Evolutionary conservation across 164 flowering plant species (phyloP).

Genomic region (Umbellularia californica): DNA sequence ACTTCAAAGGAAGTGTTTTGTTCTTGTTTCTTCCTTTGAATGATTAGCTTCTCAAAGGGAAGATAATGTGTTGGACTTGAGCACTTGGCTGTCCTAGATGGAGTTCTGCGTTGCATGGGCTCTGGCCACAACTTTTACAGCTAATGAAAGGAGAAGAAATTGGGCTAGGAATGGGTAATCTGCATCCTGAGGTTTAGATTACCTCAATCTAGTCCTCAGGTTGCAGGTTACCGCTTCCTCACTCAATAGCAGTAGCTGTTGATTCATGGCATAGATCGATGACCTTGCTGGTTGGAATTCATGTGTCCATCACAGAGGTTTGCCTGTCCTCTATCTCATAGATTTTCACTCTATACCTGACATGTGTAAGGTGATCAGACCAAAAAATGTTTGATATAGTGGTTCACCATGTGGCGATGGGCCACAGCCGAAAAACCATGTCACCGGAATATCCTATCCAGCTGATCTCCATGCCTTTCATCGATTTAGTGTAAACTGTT

Average conservation of each 20-base stretch:
- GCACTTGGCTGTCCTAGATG: too few relatives aligned
- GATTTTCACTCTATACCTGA: too few relatives aligned
- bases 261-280: slow-evolving; percentile 9
- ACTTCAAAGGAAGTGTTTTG: neutral
- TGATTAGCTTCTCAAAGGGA: neutral
- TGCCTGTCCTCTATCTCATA: neutral
- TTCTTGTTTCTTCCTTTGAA: neutral
- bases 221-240: slow-evolving; percentile 51
- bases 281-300: neutral
- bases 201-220: slow-evolving; percentile 36
- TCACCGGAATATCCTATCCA: too few relatives aligned
- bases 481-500: too few relatives aligned
- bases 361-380: too few relatives aligned
- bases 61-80: neutral
- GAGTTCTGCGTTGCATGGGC: too few relatives aligned
- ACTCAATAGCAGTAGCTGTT: slow-evolving; percentile 5
- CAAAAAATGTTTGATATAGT: too few relatives aligned
- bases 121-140: neutral
- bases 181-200: slow-evolving; percentile 72
- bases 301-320: neutral
- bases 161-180: slow-evolving; percentile 52
- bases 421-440: too few relatives aligned
- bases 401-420: too few relatives aligned
- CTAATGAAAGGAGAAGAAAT: slow-evolving; percentile 4
- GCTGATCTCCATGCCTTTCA: too few relatives aligned